A percentile compares a stretch with the other conserved stretches of the same genome.
Evolutionary conservation across 2,329 filamentous ascomycete genomes (phyloP).

Genomic region (Metarhizium album): DNA sequence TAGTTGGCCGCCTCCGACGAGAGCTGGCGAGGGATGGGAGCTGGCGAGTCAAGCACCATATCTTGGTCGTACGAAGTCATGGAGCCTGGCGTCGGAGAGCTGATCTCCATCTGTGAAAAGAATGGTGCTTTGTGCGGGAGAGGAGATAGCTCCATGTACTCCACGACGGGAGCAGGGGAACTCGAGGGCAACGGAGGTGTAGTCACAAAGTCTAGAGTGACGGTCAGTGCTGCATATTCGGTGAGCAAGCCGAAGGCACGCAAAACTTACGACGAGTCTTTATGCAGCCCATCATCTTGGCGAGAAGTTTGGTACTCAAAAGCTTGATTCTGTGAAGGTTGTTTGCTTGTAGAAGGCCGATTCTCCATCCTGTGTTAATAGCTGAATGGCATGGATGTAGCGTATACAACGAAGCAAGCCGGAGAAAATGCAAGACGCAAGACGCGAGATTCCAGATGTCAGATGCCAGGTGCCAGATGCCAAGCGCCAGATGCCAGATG

Average conservation of each 20-base stretch:
- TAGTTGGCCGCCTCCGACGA: slow-evolving; percentile 39
- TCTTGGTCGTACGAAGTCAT: slow-evolving; percentile 31
- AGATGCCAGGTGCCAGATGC: too few species aligned
- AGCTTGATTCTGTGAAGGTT: slow-evolving; percentile 6
- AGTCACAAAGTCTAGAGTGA: slow-evolving; percentile 54
- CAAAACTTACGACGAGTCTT: slow-evolving; percentile 23
- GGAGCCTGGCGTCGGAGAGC: slow-evolving; percentile 58
- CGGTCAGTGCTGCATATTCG: neutral
- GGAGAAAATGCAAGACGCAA: neutral
- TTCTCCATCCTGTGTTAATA: neutral
- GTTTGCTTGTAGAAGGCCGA: neutral
- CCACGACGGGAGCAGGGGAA: slow-evolving; percentile 60
- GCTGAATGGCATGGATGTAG: neutral
- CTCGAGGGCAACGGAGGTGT: slow-evolving; percentile 78
- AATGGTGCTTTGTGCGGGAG: slow-evolving; percentile 77
- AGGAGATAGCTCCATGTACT: slow-evolving; percentile 90
- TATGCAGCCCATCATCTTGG: slow-evolving; percentile 25
- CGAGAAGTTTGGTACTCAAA: slow-evolving; percentile 29
- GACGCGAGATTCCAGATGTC: neutral
- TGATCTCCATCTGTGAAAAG: slow-evolving; percentile 51
- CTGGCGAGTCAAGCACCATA: slow-evolving; percentile 48
- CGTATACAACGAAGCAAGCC: neutral
- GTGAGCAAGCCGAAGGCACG: neutral
- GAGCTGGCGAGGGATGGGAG: slow-evolving; percentile 33
- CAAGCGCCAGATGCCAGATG: neutral